These are phyloP conservation scores for Pseudoscleropodium purum DNA, from an alignment of 225 moss, liverwort and hornwort genomes.

Conservation along the genomic window DNA sequence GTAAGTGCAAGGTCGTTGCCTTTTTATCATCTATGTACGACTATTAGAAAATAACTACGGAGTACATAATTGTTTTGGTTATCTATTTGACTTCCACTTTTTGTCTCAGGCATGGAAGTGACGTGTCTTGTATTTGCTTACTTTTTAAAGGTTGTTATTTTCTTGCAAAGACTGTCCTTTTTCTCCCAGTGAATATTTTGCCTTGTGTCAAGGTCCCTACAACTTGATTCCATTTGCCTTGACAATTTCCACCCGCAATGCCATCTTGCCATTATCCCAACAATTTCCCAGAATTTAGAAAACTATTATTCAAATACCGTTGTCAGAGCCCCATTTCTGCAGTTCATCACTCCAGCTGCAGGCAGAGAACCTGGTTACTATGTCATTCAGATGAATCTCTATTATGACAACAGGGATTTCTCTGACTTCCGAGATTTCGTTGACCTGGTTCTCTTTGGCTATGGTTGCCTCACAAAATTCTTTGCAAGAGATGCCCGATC, in stretches of 20 bases:
- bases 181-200: background rate
- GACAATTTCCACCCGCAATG: background rate
- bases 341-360: background rate
- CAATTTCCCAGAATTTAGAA: background rate
- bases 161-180: background rate
- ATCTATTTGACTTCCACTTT: background rate
- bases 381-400: background rate
- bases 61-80: background rate
- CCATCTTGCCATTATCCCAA: background rate
- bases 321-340: background rate
- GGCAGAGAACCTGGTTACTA: background rate
- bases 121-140: background rate
- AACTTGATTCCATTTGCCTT: background rate
- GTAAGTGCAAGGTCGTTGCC: conserved; percentile 4
- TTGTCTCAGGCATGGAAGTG: background rate
- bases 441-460: background rate
- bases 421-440: conserved; percentile 9
- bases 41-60: background rate
- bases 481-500: background rate
- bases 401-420: conserved; percentile 5
- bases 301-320: background rate
- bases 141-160: background rate
- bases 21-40: background rate
- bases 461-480: background rate
- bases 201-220: background rate